Base-by-base conservation (phyloP, 2,329 filamentous ascomycete species). In the Monascus ruber region DNA sequence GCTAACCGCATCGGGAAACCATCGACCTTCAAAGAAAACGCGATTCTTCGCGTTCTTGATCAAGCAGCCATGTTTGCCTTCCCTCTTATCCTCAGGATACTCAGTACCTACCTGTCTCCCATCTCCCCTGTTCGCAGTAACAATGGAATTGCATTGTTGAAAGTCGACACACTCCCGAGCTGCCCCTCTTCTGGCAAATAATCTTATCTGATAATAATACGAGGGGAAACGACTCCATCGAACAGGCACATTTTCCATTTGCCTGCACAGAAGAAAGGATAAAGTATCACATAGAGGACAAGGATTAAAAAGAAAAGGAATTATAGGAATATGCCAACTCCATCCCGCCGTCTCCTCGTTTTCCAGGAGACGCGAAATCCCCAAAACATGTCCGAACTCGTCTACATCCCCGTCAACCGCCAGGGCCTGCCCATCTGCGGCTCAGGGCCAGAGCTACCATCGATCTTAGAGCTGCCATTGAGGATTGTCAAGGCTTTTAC, bases 291-390 rank as follows among this genome's bases (percentile, higher is more conserved):
- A 17, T 17, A 17, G 17, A 17, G 17, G 17, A 17, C 17, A 17
- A 17, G 17, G 17, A 3, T 17, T 17, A 17, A 17, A 17, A 17
- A 5, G 40, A 36, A 39, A 36, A 26, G 34, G 36, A 36, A 31
- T 26, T 17, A 40, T 42, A 38, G 33, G 43, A 43, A n/a, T 27
- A 27, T 25, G 31, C 43, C 42, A 39, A 38, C 9, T 35, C 44
- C 7, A 35, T 38, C 44, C 11, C 50, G 52, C 42, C 56, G 56
- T 32, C 56, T 63, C 27, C 49, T 63, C 35, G 57, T 63, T 44
- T 61, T 63, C 48, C 57, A 62, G 44, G 59, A 63, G 42, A 47
- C 56, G 38, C 54, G 53, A 43, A 58, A 59, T 36, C 50, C 56
- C 1, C 42, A 49, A 31, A 58, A 56, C 36, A 35, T 44, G 4